Evolutionary conservation across 2,329 filamentous ascomycete species (phyloP), one percentile per base, ranked within the genome.

Genomic region (Cytospora piceae): DNA sequence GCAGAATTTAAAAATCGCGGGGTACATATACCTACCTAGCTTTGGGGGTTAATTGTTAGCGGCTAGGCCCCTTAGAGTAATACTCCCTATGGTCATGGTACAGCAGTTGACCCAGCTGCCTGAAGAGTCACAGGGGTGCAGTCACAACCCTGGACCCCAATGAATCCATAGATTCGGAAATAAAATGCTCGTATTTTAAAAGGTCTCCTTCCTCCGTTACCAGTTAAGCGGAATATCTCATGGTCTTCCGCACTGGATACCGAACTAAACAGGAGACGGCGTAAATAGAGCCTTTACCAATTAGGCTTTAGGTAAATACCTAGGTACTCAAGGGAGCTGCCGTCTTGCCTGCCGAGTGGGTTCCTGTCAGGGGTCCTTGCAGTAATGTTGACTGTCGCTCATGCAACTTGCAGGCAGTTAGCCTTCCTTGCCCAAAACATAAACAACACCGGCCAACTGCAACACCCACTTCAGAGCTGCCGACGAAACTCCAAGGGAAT

Each of bases 1-100:
- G 65, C 58, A 65, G 55, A 53, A 60, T 57, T 63, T 63, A 51
- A 55, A 58, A 49, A 65, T 52, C 65, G 65, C 62, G 65, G 65
- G 65, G 64, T 66, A 66, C 60, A 42, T n/a, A 32, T 37, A 42
- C 51, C 31, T 53, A 46, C 37, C 3, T 29, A 37, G 53, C 42
- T 55, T n/a, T 11, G 53, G 27, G 61, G 52, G 61, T 46, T n/a
- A 24, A 24, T 20, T 1, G 34, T 15, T 3, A 2, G 3, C 24
- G 6, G 17, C 61, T 63, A 57, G 11, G 3, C 61, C 42, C 29
- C 37, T 57, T 63, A 4, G 27, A 27, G 53, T 63, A 63, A n/a
- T 46, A 37, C 12, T 37, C 34, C 34, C 2, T 37, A 51, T 27
- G 31, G n/a, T 6, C 14, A 51, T 27, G 31, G n/a, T 6, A 9